phyloP scores from a whole-genome alignment of 2,329 filamentous ascomycete species.

The Trichoderma endophyticum region DNA sequence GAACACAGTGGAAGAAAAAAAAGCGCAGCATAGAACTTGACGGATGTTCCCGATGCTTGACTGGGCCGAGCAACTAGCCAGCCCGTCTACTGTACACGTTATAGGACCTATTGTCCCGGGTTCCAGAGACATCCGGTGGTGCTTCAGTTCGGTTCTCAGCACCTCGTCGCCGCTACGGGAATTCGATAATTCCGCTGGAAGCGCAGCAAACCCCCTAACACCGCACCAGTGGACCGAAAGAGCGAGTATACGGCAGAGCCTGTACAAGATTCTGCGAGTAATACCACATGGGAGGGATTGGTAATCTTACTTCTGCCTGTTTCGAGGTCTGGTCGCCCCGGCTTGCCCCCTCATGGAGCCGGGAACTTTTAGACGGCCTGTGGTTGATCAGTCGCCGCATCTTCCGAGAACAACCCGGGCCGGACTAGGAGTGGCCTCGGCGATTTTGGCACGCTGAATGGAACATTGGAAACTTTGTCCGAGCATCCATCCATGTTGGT shows the following conservation, averaged over 20 bases:
- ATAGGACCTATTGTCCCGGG: not conserved
- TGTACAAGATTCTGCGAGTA: slow-evolving; percentile 5
- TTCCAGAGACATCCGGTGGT: not conserved
- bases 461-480: slow-evolving; percentile 5
- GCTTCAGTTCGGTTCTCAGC: not conserved
- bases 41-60: not conserved
- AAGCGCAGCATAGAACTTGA: not conserved
- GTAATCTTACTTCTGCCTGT: slow-evolving; percentile 13
- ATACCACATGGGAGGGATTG: slow-evolving; percentile 5
- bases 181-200: slow-evolving; percentile 12
- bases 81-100: not conserved
- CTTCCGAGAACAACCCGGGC: slow-evolving; percentile 12
- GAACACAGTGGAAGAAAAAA: not conserved
- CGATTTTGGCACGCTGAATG: not conserved
- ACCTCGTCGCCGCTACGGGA: not conserved
- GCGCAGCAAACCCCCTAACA: not conserved
- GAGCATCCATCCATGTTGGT: not conserved
- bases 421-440: slow-evolving; percentile 2
- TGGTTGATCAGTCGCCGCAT: slow-evolving; percentile 15
- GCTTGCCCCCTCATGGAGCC: slow-evolving; percentile 1
- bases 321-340: slow-evolving; percentile 6
- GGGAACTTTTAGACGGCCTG: slow-evolving; percentile 18
- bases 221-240: slow-evolving; percentile 4
- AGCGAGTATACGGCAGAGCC: not conserved
- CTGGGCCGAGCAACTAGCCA: not conserved